These are phyloP conservation scores for Moelleriella libera DNA, from an alignment of 2,329 filamentous ascomycete genomes.

Conservation along the genomic window DNA sequence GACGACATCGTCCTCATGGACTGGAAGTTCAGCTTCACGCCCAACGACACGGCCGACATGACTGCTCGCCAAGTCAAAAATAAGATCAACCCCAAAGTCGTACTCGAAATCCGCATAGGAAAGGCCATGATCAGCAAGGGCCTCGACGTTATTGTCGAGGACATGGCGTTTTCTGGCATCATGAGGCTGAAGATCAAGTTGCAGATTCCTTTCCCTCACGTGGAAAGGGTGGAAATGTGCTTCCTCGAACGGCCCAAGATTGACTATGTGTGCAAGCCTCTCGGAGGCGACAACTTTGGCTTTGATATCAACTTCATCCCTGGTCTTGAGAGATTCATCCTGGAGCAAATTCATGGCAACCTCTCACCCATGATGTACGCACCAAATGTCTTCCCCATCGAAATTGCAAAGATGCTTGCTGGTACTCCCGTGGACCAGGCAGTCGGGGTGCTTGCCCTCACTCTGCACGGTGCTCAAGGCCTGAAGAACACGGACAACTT, in stretches of 20 bases:
- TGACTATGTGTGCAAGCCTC: constrained; percentile 95
- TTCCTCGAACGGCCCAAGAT: constrained; percentile 82
- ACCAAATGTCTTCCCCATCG: constrained; percentile 94
- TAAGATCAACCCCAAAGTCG: constrained; percentile 93
- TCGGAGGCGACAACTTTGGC: constrained; percentile 87
- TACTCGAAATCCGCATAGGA: constrained; percentile 85
- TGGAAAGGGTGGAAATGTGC: constrained; percentile 88
- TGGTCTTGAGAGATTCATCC: constrained; percentile 83
- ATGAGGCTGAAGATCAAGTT: constrained; percentile 98
- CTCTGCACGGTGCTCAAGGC: constrained; percentile 78
- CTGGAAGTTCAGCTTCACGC: constrained; percentile 99
- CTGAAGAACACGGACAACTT: constrained; percentile 95
- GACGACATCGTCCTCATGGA: constrained; percentile 97
- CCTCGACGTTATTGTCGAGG: constrained; percentile 91
- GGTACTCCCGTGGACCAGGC: constrained; percentile 90
- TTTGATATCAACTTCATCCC: constrained; percentile 99
- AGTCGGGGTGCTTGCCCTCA: constrained; percentile 84
- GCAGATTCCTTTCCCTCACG: constrained; percentile 87
- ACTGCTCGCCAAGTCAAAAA: constrained; percentile 81
- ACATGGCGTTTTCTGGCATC: constrained; percentile 89
- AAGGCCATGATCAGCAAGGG: constrained; percentile 97
- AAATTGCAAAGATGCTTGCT: constrained; percentile 95
- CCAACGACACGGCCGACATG: constrained; percentile 85
- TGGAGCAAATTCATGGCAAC: constrained; percentile 90
- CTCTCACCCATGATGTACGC: constrained; percentile 95